Base-by-base conservation (phyloP, 371 early-diverging fungal genomes). In the Lichtheimia hyalospora region DNA sequence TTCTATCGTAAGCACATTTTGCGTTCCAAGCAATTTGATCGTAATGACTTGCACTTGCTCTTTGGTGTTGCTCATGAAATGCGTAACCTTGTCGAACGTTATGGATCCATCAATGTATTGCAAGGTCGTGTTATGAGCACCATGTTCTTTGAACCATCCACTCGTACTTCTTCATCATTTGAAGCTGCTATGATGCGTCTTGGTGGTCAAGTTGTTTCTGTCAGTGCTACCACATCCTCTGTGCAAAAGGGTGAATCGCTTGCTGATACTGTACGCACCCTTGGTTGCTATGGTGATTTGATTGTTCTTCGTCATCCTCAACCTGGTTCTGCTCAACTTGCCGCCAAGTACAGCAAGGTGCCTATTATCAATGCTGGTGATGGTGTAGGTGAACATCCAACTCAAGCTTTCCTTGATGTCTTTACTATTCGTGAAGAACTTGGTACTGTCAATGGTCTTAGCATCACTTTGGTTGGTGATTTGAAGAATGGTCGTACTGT, bases 21-120 rank as follows among this genome's bases (percentile, higher is more conserved):
- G 49, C 86, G 90, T 48, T 94, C 94, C 34, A 85, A 87, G 67
- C 95, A 95, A 77, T 96, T 96, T 71, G 84, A 84, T 49, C 90
- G 97, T 57, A 85, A 90, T 54, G 95, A 97, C 61, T 83, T 97
- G 60, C 97, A 98, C 76, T 72, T 89, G 28, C 74, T 98, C 58
- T 98, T 98, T 77, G 94, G 94, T 48, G 89, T 95, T n/a, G 97
- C 98, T 1, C 94, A 95, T 60, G 97, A 98, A 78, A 94, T 98
- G 94, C 89, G 95, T 64, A 92, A 87, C 27, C 71, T 91, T 39
- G 96, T 96, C 12, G 95, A 97, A 73, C 88, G 92, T 41, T 85
- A 90, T 54, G 97, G 96, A 7, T 74, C 80, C 34, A 84, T 94
- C 59, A 89, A 93, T 49, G 59, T 98, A 52, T 78, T 98, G 49